Evolutionary conservation across 306 rosid species (phyloP).

Genomic region (Cucurbita maxima): DNA sequence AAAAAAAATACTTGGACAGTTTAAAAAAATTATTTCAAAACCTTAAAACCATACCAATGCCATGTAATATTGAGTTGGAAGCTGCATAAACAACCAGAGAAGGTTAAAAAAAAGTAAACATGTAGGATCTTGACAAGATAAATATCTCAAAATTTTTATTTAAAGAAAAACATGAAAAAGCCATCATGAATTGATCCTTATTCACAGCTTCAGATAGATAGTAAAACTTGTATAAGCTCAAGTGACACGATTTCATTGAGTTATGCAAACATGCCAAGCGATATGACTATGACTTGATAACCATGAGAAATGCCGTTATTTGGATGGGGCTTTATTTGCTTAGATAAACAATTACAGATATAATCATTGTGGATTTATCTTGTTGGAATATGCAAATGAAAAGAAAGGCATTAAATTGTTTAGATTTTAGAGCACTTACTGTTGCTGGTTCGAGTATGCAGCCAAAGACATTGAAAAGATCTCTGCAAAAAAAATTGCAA

Average conservation of each 20-base stretch:
- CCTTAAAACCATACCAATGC: constrained; percentile 49
- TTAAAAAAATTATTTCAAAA: not conserved
- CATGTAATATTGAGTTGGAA: constrained; percentile 66
- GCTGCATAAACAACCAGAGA: constrained; percentile 44
- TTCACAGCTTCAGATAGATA: not conserved
- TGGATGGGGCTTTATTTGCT: not conserved
- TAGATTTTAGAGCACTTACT: constrained; percentile 28
- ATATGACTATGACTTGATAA: not conserved
- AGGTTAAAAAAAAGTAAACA: constrained; percentile 14
- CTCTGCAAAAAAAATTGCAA: constrained; percentile 30
- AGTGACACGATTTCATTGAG: not conserved
- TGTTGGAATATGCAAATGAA: not conserved
- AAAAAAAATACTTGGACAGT: not conserved
- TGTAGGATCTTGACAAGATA: not conserved
- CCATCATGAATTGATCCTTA: not conserved
- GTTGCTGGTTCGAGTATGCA: constrained; percentile 83
- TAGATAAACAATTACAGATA: not conserved
- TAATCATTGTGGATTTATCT: not conserved
- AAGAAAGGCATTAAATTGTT: not conserved
- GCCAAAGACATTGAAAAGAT: constrained; percentile 58
- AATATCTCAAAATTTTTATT: not conserved
- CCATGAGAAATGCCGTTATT: not conserved
- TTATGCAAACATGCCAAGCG: not conserved
- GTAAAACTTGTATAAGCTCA: not conserved
- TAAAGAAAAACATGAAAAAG: constrained; percentile 8